Evolutionary conservation across 495 filamentous ascomycete genomes (phyloP).

Genomic region (Podospora pseudoanserina): DNA sequence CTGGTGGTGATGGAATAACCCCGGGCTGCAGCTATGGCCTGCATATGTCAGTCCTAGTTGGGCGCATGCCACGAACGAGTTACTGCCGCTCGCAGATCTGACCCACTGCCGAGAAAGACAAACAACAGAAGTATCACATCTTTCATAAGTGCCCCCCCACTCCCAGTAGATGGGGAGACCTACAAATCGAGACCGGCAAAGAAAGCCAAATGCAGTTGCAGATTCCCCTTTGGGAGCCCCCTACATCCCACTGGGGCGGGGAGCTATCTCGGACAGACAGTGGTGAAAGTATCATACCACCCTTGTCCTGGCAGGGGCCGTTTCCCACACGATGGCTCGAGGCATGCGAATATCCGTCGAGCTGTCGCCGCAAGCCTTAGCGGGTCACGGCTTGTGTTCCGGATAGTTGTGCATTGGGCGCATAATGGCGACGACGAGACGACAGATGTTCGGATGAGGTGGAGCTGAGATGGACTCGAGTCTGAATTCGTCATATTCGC

Average conservation of each 20-base stretch:
- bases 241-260: background rate
- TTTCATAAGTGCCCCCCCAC: background rate
- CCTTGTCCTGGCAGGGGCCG: background rate
- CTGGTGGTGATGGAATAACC: background rate
- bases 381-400: background rate
- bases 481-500: background rate
- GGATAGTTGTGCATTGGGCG: background rate
- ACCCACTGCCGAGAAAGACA: background rate
- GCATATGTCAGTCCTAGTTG: background rate
- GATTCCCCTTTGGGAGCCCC: background rate
- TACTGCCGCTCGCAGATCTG: conserved; percentile 6
- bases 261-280: background rate
- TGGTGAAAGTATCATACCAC: background rate
- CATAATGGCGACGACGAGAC: background rate
- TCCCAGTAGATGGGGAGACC: background rate
- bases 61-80: background rate
- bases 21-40: background rate
- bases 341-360: background rate
- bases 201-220: background rate
- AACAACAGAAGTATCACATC: conserved; percentile 7
- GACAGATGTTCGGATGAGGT: background rate
- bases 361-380: background rate
- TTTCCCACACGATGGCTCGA: background rate
- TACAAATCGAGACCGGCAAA: background rate
- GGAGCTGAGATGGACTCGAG: background rate